phyloP scores from a whole-genome alignment of 768 basidiomycete genomes.

The Leucocoprinus sp. region DNA sequence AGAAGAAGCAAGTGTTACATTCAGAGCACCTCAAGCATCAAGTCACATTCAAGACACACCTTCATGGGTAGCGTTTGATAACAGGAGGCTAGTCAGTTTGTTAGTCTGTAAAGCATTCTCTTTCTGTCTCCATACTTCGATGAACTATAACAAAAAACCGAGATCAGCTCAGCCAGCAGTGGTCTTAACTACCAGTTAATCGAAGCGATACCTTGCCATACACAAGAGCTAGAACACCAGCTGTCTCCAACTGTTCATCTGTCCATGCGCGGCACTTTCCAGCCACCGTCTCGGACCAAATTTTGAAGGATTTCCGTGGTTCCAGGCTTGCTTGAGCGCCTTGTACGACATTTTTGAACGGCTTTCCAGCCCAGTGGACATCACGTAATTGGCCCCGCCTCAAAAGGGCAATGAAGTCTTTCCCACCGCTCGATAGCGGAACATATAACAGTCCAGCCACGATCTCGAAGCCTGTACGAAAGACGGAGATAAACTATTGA shows the following conservation, averaged over 20 bases:
- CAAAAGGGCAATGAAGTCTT: constrained; percentile 76
- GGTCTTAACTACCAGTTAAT: background rate
- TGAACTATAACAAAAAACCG: constrained; percentile 43
- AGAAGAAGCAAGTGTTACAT: background rate
- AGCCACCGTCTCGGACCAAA: constrained; percentile 67
- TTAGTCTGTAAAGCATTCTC: constrained; percentile 65
- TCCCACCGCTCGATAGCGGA: constrained; percentile 61
- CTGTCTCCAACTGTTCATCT: constrained; percentile 78
- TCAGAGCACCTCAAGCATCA: background rate
- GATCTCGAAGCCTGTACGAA: constrained; percentile 40
- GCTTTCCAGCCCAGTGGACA: constrained; percentile 75
- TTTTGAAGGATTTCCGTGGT: constrained; percentile 73
- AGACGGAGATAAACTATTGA: background rate
- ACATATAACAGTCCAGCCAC: constrained; percentile 72
- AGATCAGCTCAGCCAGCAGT: background rate
- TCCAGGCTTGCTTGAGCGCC: constrained; percentile 36
- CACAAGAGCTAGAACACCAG: constrained; percentile 68
- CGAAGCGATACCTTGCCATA: constrained; percentile 53
- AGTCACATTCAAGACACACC: constrained; percentile 37
- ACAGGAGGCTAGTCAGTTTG: constrained; percentile 61
- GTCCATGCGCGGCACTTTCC: constrained; percentile 68
- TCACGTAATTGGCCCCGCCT: constrained; percentile 67
- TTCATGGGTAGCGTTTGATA: constrained; percentile 82
- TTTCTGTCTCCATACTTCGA: constrained; percentile 81
- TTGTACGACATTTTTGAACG: constrained; percentile 34